phyloP scores from a whole-genome alignment of 1,284 basidiomycete genomes.

The Tetrapyrgos nigripes region DNA sequence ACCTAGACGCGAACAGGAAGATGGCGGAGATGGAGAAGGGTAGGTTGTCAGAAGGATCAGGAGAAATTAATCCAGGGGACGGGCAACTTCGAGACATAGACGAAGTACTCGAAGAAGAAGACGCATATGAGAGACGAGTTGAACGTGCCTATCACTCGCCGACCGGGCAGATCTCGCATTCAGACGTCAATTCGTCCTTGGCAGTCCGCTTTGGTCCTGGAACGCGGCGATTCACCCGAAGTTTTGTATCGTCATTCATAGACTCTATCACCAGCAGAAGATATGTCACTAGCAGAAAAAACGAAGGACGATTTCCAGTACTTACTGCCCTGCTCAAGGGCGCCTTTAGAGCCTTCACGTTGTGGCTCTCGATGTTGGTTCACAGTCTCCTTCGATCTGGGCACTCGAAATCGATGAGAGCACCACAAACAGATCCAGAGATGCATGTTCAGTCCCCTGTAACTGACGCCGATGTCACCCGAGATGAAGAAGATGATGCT shows the following conservation, averaged over 20 bases:
- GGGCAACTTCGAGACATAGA: neutral
- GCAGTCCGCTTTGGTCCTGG: slow-evolving; percentile 3
- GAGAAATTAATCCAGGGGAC: neutral
- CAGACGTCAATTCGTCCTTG: slow-evolving; percentile 5
- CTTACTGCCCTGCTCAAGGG: slow-evolving; percentile 1
- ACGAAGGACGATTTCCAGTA: neutral
- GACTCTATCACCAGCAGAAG: slow-evolving; percentile 1
- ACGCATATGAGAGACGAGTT: neutral
- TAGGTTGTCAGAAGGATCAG: neutral
- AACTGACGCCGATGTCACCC: neutral
- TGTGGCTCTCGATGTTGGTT: slow-evolving; percentile 11
- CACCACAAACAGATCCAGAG: neutral
- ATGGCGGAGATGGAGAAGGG: neutral
- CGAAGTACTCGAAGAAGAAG: neutral
- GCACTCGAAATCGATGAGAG: neutral
- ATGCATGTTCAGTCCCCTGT: neutral
- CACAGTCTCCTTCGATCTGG: neutral
- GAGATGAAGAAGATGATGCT: neutral
- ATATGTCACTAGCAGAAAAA: no score
- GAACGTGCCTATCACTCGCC: neutral
- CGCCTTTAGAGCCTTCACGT: slow-evolving; percentile 1
- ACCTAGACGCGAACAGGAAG: neutral
- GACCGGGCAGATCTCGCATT: no score
- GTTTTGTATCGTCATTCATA: neutral
- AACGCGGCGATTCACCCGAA: neutral